Evolutionary conservation across 1,284 basidiomycete genomes (phyloP).

Genomic region (Cryptococcus sp.): DNA sequence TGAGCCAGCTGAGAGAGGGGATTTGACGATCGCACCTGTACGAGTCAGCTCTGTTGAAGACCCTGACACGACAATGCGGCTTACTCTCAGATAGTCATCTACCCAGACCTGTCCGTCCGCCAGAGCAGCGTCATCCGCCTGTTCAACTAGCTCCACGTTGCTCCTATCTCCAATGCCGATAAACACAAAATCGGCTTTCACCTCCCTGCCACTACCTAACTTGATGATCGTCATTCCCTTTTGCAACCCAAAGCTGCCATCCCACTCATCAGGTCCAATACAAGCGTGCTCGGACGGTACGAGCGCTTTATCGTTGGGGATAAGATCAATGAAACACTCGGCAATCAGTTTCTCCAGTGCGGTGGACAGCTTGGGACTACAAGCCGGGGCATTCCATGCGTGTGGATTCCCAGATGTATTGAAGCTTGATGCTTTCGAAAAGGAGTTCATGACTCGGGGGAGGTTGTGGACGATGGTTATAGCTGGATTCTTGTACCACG

Average conservation of each 20-base stretch:
- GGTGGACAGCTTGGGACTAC: constrained; percentile 28
- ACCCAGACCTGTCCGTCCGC: constrained; percentile 33
- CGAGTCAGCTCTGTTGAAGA: neutral
- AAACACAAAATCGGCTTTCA: constrained; percentile 50
- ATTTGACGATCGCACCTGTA: constrained; percentile 17
- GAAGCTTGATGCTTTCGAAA: constrained; percentile 15
- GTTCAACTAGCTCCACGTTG: constrained; percentile 40
- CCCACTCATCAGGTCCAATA: constrained; percentile 18
- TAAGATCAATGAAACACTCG: constrained; percentile 34
- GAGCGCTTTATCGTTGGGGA: constrained; percentile 38
- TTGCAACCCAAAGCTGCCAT: constrained; percentile 27
- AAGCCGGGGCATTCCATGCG: constrained; percentile 21
- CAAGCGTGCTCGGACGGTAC: constrained; percentile 14
- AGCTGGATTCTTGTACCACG: constrained; percentile 23
- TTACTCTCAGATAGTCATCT: constrained; percentile 23
- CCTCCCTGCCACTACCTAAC: constrained; percentile 29
- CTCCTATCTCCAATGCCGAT: constrained; percentile 47
- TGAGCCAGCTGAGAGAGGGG: constrained; percentile 12
- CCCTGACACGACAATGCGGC: neutral
- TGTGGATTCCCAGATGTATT: constrained; percentile 9
- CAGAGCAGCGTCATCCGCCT: constrained; percentile 32
- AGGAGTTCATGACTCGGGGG: constrained; percentile 10
- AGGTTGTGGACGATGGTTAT: constrained; percentile 25
- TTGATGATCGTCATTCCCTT: constrained; percentile 22
- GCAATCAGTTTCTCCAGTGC: constrained; percentile 31